Evolutionary conservation across 2,329 filamentous ascomycete species (phyloP).

Genomic region (Verticillium alfalfae): DNA sequence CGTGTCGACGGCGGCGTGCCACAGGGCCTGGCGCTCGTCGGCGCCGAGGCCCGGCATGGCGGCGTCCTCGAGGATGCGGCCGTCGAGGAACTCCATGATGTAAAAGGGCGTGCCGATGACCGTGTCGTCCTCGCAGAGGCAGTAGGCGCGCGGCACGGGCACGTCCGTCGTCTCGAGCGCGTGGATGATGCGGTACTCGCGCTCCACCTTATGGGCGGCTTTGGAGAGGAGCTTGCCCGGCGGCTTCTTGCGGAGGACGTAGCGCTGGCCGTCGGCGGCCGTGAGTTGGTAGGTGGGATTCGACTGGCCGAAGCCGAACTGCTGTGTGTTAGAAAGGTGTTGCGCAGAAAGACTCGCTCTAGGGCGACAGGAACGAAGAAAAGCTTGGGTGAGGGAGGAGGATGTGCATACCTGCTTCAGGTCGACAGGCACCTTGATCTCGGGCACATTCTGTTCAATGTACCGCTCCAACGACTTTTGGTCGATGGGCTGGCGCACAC

Average conservation of each 20-base stretch:
- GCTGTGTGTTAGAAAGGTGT: constrained; percentile 2
- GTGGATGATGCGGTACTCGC: constrained; percentile 86
- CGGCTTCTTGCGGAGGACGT: constrained; percentile 95
- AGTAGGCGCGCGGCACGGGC: constrained; percentile 77
- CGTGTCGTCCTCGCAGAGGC: constrained; percentile 75
- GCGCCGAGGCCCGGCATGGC: constrained; percentile 66
- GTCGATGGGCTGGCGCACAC: constrained; percentile 87
- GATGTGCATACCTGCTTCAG: constrained; percentile 69
- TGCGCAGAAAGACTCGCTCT: neutral
- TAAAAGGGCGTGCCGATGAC: constrained; percentile 92
- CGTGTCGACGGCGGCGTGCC: constrained; percentile 77
- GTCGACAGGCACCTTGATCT: constrained; percentile 76
- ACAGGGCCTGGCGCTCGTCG: constrained; percentile 71
- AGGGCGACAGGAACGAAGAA: neutral
- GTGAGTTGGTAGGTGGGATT: constrained; percentile 96
- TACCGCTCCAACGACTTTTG: constrained; percentile 73
- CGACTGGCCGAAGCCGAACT: constrained; percentile 97
- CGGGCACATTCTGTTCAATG: constrained; percentile 70
- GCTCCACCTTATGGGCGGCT: constrained; percentile 93
- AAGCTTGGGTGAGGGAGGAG: neutral
- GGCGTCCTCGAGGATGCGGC: constrained; percentile 88
- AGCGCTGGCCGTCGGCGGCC: constrained; percentile 61
- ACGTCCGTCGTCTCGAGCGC: constrained; percentile 76
- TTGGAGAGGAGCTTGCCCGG: constrained; percentile 90
- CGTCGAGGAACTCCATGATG: constrained; percentile 93